Evolutionary conservation across 805 yeast species (phyloP).

Genomic region (Saccharomycodes ludwigii): DNA sequence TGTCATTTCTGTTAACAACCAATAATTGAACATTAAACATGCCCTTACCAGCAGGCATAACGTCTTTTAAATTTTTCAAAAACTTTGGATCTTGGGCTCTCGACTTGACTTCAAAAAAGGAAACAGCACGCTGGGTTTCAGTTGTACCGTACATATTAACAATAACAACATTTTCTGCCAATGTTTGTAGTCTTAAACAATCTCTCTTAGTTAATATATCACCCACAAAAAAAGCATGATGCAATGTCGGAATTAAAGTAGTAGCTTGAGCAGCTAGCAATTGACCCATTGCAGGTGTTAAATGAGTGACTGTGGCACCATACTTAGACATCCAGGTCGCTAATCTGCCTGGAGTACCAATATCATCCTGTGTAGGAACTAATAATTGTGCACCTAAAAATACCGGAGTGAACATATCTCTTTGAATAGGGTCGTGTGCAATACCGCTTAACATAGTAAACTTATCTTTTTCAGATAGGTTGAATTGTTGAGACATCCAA

Average conservation of each 20-base stretch:
- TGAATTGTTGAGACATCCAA: slow-evolving; percentile 90
- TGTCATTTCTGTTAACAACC: slow-evolving; percentile 84
- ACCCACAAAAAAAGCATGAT: slow-evolving; percentile 97
- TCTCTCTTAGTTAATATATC: slow-evolving; percentile 96
- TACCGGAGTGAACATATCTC: slow-evolving; percentile 97
- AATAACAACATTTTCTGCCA: slow-evolving; percentile 80
- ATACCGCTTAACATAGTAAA: slow-evolving; percentile 98
- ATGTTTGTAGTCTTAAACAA: slow-evolving; percentile 80
- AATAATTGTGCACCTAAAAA: slow-evolving; percentile 88
- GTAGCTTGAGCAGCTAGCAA: slow-evolving; percentile 89
- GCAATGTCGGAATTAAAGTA: slow-evolving; percentile 71
- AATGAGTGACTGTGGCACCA: slow-evolving; percentile 90
- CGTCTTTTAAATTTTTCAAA: slow-evolving; percentile 77
- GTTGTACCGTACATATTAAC: slow-evolving; percentile 99
- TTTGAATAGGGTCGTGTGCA: slow-evolving; percentile 98
- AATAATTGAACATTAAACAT: slow-evolving; percentile 90
- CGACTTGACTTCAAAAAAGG: slow-evolving; percentile 80
- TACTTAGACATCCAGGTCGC: slow-evolving; percentile 95
- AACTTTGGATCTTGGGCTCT: slow-evolving; percentile 56
- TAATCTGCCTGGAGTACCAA: slow-evolving; percentile 94
- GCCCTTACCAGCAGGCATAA: slow-evolving; percentile 98
- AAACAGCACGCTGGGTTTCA: slow-evolving; percentile 97
- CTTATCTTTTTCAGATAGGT: slow-evolving; percentile 63
- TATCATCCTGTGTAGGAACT: slow-evolving; percentile 94
- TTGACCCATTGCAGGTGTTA: slow-evolving; percentile 99